Conservation (phyloP, 2,329 filamentous ascomycete genomes). For the Exophiala aquamarina region DNA sequence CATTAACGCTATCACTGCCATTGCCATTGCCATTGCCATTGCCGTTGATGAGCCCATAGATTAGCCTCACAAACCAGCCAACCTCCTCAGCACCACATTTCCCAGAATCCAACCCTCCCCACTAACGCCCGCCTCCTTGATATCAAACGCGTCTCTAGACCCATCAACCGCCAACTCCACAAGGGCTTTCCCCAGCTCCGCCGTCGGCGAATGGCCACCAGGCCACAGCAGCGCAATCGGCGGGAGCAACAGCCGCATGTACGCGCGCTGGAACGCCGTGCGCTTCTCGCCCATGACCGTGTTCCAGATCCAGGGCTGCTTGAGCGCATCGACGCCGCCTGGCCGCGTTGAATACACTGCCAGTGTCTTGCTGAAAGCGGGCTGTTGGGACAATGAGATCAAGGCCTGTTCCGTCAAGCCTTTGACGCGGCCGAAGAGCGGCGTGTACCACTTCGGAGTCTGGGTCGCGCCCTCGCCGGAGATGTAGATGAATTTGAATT, state of each 20-base stretch:
- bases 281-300: conserved; percentile 28
- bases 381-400: conserved; percentile 49
- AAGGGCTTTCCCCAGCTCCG: conserved; percentile 48
- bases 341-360: conserved; percentile 60
- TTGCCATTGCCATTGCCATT: too few relatives aligned
- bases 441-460: conserved; percentile 55
- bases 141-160: conserved; percentile 9
- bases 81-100: conserved; percentile 15
- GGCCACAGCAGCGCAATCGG: conserved; percentile 8
- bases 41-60: too few relatives aligned
- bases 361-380: conserved; percentile 47
- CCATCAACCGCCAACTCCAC: conserved; percentile 51
- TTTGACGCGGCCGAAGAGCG: conserved; percentile 64
- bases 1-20: too few relatives aligned
- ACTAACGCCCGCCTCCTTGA: conserved; percentile 8
- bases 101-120: conserved; percentile 17
- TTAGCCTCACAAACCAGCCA: conserved; percentile 12
- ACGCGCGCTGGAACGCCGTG: conserved; percentile 30
- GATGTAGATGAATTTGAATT: conserved; percentile 40
- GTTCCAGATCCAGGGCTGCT: conserved; percentile 41
- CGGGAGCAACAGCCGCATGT: conserved; percentile 26
- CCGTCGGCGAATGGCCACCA: conserved; percentile 36
- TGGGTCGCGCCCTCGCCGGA: conserved; percentile 62
- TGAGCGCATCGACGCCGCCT: conserved; percentile 54
- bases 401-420: conserved; percentile 64